These are phyloP conservation scores for Aphanomyces astaci DNA, from an alignment of 352 stramenopile species.

Conservation along the genomic window DNA sequence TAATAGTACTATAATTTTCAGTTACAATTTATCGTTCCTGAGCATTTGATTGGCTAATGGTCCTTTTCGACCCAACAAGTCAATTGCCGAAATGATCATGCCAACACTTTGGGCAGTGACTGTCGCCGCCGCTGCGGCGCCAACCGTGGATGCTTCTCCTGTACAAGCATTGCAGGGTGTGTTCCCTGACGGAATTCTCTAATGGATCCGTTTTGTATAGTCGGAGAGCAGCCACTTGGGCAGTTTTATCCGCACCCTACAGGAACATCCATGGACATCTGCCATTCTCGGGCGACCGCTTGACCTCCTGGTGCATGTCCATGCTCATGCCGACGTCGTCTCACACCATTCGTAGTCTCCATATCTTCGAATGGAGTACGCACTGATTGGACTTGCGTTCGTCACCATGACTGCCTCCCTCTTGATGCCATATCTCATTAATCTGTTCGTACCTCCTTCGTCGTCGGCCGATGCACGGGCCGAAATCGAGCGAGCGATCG, in stretches of 20 bases:
- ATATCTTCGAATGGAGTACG: background rate
- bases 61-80: too few species aligned
- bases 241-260: background rate
- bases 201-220: too few species aligned
- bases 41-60: too few species aligned
- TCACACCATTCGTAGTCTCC: background rate
- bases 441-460: background rate
- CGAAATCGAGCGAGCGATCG: conserved; percentile 8
- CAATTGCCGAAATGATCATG: too few species aligned
- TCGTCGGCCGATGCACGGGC: background rate
- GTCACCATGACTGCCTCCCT: background rate
- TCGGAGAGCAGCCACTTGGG: too few species aligned
- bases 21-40: too few species aligned
- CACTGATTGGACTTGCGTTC: background rate
- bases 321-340: background rate
- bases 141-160: too few species aligned
- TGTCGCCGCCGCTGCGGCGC: too few species aligned
- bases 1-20: too few species aligned
- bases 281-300: background rate
- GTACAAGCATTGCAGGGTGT: too few species aligned
- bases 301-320: background rate
- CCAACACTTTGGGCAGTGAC: too few species aligned
- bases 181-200: too few species aligned
- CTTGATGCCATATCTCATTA: conserved; percentile 3
- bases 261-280: conserved; percentile 1